phyloP scores from a whole-genome alignment of 192 early-diverging fungal species.

The Umbelopsis isabellina region DNA sequence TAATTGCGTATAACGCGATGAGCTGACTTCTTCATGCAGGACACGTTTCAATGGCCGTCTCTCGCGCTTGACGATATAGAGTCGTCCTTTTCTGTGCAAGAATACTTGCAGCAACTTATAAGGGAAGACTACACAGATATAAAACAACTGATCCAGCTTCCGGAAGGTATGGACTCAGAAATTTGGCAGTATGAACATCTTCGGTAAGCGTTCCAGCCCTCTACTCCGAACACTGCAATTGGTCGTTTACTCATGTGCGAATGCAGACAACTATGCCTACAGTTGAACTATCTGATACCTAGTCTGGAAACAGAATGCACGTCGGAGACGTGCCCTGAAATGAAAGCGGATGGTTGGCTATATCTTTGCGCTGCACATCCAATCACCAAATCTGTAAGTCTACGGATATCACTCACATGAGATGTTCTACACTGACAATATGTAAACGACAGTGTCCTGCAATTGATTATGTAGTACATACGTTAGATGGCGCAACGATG shows the following conservation, averaged over 20 bases:
- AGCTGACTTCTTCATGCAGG: constrained; percentile 27
- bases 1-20: background rate
- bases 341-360: constrained; percentile 91
- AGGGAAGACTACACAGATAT: constrained; percentile 66
- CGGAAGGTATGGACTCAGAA: constrained; percentile 59
- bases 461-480: constrained; percentile 92
- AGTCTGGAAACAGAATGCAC: constrained; percentile 80
- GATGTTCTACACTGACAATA: background rate
- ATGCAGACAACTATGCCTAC: constrained; percentile 81
- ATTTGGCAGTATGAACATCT: constrained; percentile 93
- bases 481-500: constrained; percentile 85
- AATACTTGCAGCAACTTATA: constrained; percentile 79
- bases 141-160: constrained; percentile 62
- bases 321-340: constrained; percentile 77
- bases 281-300: constrained; percentile 78
- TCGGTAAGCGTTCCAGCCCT: constrained; percentile 47
- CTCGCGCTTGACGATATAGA: constrained; percentile 65
- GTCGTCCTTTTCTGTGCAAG: constrained; percentile 73
- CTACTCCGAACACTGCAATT: background rate
- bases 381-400: constrained; percentile 66
- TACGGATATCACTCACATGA: background rate
- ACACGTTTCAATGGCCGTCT: constrained; percentile 51
- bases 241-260: background rate
- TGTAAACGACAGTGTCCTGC: constrained; percentile 71
- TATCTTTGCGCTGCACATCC: constrained; percentile 94